Evolutionary conservation across 75 land plant genomes (phyloP), one percentile per base, ranked within the genome.

Genomic region (Pseudotsuga menziesii): DNA sequence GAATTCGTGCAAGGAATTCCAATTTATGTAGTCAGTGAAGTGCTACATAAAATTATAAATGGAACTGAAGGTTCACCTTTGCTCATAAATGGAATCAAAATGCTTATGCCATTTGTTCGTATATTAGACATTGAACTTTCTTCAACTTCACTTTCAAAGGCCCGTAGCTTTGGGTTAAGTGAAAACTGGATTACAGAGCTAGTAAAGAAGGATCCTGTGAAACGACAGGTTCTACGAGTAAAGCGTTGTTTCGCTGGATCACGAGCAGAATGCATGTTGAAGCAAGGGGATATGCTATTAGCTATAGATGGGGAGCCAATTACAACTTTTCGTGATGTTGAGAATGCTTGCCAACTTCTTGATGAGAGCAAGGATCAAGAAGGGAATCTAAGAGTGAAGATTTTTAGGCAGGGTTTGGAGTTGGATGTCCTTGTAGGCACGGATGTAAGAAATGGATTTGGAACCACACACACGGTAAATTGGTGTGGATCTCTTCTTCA

Each of bases 171-270:
- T 29, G 32, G 32, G 32, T 29, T 29, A 29, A 29, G 32, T 29
- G 32, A 29, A 29, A 29, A 29, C 32, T 29, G 32, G 32, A 29
- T 29, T 29, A 29, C 32, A 29, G 32, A 29, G 32, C 26, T 85
- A 59, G 86, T 80, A 0, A 90, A 92, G 78, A 94, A 94, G 71
- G 98, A 94, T 84, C 86, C 94, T 13, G 61, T 88, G 17, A 76
- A 91, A 73, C 87, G 93, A 7, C 98, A 94, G 78, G 98, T 94
- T 62, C 63, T 94, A 58, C 83, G 94, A 39, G 92, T 94, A 13
- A 94, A 94, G 78, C 91, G 94, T 58, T 94, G 98, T 63, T 80
- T 92, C 54, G 98, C 98, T 57, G 98, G 98, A 62, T 92, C 98
- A 72, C 85, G 78, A 76, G 92, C 94, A 72, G 94, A 92, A 54